Evolutionary conservation across 2,329 filamentous ascomycete genomes (phyloP).

Genomic region (Fusarium foetens): DNA sequence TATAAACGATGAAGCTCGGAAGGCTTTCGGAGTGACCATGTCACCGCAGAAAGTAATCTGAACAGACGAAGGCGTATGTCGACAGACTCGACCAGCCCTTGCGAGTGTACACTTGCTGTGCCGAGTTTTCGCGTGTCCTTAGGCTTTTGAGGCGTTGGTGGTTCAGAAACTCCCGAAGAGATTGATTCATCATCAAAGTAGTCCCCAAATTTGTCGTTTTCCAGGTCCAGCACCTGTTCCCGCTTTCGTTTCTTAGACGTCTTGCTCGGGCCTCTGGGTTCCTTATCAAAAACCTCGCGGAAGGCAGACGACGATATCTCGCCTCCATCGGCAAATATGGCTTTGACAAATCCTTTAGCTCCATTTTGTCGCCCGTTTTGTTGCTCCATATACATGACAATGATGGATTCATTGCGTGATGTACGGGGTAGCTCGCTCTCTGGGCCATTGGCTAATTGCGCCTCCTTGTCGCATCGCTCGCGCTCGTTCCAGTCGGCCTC

Average conservation of each 20-base stretch:
- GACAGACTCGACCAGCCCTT: conserved; percentile 63
- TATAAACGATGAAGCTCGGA: conserved; percentile 65
- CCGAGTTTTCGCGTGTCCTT: conserved; percentile 39
- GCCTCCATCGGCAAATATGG: conserved; percentile 73
- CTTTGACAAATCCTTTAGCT: conserved; percentile 68
- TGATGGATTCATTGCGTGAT: conserved; percentile 63
- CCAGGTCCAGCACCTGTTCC: conserved; percentile 61
- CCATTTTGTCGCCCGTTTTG: conserved; percentile 57
- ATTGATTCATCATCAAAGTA: conserved; percentile 68
- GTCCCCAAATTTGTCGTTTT: conserved; percentile 69
- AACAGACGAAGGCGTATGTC: conserved; percentile 71
- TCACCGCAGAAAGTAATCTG: conserved; percentile 61
- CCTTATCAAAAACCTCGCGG: conserved; percentile 73
- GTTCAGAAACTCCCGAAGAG: conserved; percentile 59
- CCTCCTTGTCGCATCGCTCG: conserved; percentile 58
- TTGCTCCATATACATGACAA: conserved; percentile 68
- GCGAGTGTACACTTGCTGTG: conserved; percentile 36
- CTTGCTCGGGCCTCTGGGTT: conserved; percentile 57
- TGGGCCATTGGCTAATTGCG: conserved; percentile 33
- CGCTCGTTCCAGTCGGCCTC: conserved; percentile 75
- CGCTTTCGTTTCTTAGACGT: conserved; percentile 62
- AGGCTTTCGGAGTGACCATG: conserved; percentile 57
- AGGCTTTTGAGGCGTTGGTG: conserved; percentile 56
- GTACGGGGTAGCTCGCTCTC: conserved; percentile 41
- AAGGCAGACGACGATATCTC: conserved; percentile 65